Conservation (phyloP, 192 early-diverging fungal genomes). For the Coemansia sp. region DNA sequence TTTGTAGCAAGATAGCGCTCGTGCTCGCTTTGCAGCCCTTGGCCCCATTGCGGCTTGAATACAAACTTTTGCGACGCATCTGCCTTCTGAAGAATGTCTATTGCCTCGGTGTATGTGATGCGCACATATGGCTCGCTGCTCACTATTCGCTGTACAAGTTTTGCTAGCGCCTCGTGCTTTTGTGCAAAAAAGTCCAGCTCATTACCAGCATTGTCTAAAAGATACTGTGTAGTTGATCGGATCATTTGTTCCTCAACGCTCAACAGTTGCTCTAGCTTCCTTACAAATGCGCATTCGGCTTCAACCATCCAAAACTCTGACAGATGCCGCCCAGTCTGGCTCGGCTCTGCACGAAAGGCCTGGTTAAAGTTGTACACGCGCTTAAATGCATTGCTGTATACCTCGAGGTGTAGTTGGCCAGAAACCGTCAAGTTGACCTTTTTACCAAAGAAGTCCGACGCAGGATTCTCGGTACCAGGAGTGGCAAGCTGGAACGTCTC, state of each 20-base stretch:
- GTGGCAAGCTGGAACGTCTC: conserved; percentile 67
- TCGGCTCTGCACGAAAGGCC: conserved; percentile 82
- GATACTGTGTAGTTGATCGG: conserved; percentile 56
- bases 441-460: conserved; percentile 68
- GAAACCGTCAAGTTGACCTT: conserved; percentile 82
- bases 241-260: conserved; percentile 71
- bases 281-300: conserved; percentile 78
- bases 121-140: conserved; percentile 60
- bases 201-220: conserved; percentile 54
- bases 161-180: conserved; percentile 53
- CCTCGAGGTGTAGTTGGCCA: conserved; percentile 83
- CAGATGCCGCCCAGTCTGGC: conserved; percentile 77
- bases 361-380: conserved; percentile 82
- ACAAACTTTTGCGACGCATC: conserved; percentile 56
- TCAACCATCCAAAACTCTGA: conserved; percentile 97
- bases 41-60: conserved; percentile 72
- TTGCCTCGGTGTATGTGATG: conserved; percentile 75
- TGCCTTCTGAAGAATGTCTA: conserved; percentile 63
- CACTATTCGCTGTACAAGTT: conserved; percentile 33
- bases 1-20: conserved; percentile 75
- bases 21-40: conserved; percentile 78
- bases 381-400: conserved; percentile 66
- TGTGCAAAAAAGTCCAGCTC: conserved; percentile 60
- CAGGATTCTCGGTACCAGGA: conserved; percentile 7
- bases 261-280: conserved; percentile 60